Conservation (phyloP, 176 grass and related monocot genomes). For the Lolium multiflorum region DNA sequence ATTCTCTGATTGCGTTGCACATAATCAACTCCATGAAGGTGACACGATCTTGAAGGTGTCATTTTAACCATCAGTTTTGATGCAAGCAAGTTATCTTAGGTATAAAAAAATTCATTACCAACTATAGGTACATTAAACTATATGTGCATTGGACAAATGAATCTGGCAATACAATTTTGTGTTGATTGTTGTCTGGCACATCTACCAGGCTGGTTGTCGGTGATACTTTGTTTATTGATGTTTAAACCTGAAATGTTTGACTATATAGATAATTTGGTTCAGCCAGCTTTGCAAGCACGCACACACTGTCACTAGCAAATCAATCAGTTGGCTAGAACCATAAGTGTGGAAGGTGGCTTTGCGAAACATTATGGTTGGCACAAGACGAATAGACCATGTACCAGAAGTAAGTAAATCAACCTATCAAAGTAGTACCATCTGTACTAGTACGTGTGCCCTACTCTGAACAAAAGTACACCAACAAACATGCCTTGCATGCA, state of each 20-base stretch:
- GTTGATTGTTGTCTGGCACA: neutral
- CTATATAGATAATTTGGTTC: neutral
- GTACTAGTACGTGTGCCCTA: neutral
- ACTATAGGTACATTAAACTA: neutral
- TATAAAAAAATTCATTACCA: neutral
- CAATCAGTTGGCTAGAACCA: constrained; percentile 9
- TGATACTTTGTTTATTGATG: neutral
- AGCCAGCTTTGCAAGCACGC: neutral
- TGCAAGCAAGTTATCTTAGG: neutral
- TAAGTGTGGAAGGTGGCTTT: neutral
- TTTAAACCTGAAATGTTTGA: neutral
- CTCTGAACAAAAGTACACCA: constrained; percentile 1
- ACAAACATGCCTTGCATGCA: constrained; percentile 15
- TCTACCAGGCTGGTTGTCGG: neutral
- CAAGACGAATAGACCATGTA: constrained; percentile 26
- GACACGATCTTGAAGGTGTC: neutral
- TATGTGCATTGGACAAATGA: neutral
- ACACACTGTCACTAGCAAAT: neutral
- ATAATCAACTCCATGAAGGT: neutral
- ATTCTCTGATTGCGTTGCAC: neutral
- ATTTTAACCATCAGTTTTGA: neutral
- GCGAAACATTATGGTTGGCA: neutral
- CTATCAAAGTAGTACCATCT: neutral
- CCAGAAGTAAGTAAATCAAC: neutral
- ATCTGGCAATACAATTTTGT: neutral